Conservation (phyloP, 2,329 filamentous ascomycete species). For the Podosphaera xanthii region DNA sequence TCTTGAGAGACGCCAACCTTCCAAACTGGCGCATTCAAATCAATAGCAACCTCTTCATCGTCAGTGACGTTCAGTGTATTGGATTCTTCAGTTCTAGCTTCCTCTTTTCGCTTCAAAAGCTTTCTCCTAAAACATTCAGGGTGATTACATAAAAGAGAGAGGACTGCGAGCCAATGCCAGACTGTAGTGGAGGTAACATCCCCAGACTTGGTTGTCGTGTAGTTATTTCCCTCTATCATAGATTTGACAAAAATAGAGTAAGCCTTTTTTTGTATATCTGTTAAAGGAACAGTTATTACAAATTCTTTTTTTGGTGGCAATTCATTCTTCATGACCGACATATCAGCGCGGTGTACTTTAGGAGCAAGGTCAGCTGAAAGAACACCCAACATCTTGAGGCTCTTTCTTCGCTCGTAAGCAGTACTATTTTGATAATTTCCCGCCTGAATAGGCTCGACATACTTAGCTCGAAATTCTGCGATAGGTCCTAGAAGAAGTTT, state of each 20-base stretch:
- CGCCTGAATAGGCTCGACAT: constrained; percentile 45
- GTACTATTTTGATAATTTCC: constrained; percentile 48
- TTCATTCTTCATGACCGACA: constrained; percentile 39
- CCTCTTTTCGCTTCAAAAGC: constrained; percentile 20
- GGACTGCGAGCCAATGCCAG: constrained; percentile 28
- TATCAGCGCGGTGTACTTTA: constrained; percentile 56
- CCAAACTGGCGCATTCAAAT: constrained; percentile 11
- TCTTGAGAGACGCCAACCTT: constrained; percentile 12
- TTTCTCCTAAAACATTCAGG: constrained; percentile 24
- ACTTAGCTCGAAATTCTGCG: constrained; percentile 46
- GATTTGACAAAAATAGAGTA: constrained; percentile 32
- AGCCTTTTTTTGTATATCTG: constrained; percentile 34
- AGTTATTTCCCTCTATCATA: constrained; percentile 12
- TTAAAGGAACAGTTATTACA: constrained; percentile 50
- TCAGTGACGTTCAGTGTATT: constrained; percentile 1
- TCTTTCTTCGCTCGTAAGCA: constrained; percentile 28
- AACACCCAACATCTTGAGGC: constrained; percentile 42
- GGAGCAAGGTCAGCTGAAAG: constrained; percentile 51
- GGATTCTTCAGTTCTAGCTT: constrained; percentile 7
- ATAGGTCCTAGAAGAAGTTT: constrained; percentile 24
- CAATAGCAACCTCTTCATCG: constrained; percentile 6
- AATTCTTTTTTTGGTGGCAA: constrained; percentile 64
- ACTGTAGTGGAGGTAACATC: constrained; percentile 21
- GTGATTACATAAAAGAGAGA: constrained; percentile 34
- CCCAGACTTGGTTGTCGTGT: constrained; percentile 12